A percentile compares a stretch with the other conserved stretches of the same genome.
phyloP scores from a whole-genome alignment of 371 early-diverging fungal genomes.

The Rhizopus sp. region DNA sequence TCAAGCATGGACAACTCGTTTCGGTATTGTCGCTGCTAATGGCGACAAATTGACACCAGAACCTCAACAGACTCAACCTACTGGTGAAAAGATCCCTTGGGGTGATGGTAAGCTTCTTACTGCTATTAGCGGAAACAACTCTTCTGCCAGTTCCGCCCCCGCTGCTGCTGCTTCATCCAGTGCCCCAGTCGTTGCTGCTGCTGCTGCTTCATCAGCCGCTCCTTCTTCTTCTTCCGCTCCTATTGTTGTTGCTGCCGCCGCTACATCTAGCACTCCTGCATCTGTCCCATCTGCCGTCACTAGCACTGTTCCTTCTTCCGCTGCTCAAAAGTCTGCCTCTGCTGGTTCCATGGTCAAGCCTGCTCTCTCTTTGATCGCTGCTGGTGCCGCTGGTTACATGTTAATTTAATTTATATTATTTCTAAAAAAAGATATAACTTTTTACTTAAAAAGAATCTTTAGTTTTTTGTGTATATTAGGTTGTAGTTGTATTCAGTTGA shows the following conservation, averaged over 20 bases:
- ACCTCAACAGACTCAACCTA: conserved; percentile 27
- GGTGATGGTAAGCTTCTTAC: conserved; percentile 37
- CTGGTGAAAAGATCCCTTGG: conserved; percentile 48
- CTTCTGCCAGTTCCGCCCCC: not conserved
- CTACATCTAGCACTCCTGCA: not conserved
- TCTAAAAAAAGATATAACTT: not conserved
- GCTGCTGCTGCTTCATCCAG: conserved; percentile 1
- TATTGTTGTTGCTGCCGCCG: conserved; percentile 1
- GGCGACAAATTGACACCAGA: conserved; percentile 22
- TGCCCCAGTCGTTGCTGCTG: not conserved
- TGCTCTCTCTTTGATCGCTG: conserved; percentile 19
- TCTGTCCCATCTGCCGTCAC: conserved; percentile 1
- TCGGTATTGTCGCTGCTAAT: conserved; percentile 35
- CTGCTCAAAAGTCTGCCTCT: conserved; percentile 7
- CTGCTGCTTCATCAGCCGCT: conserved; percentile 6
- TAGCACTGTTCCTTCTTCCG: conserved; percentile 5
- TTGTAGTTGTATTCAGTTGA: not conserved
- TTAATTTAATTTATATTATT: not conserved
- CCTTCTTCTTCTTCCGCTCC: not conserved
- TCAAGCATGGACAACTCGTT: conserved; percentile 45
- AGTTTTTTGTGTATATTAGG: not conserved
- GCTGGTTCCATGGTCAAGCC: conserved; percentile 18
- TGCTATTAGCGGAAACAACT: not conserved
- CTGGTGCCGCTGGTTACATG: conserved; percentile 20
- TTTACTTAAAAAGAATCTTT: not conserved